Evolutionary conservation across 495 filamentous ascomycete genomes (phyloP).

Genomic region (Aspergillus cavernicola): DNA sequence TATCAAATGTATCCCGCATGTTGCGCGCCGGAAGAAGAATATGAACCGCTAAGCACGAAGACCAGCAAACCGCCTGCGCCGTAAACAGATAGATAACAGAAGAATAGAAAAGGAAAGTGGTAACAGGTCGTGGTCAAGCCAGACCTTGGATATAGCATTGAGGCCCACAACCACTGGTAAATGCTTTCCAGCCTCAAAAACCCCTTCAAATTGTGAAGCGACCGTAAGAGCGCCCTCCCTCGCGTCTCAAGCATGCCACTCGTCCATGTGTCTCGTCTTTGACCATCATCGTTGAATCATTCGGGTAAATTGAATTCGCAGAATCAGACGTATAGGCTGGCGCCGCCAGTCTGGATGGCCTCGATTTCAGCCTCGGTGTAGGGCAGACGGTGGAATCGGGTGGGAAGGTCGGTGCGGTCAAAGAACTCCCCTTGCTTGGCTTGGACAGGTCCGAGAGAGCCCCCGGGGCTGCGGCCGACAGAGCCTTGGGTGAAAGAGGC

Average conservation of each 20-base stretch:
- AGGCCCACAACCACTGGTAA: conserved; percentile 1
- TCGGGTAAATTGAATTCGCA: background rate
- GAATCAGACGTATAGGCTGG: conserved; percentile 56
- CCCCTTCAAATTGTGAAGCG: background rate
- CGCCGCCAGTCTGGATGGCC: conserved; percentile 88
- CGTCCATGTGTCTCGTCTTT: conserved; percentile 13
- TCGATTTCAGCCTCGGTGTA: conserved; percentile 85
- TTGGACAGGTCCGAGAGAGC: conserved; percentile 64
- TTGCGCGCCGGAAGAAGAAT: conserved; percentile 25
- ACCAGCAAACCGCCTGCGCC: conserved; percentile 42
- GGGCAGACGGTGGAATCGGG: conserved; percentile 69
- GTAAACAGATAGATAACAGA: conserved; percentile 20
- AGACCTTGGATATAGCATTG: background rate
- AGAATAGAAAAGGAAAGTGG: conserved; percentile 17
- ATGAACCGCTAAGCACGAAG: conserved; percentile 32
- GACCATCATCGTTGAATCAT: conserved; percentile 21
- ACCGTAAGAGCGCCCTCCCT: background rate
- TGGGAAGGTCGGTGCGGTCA: conserved; percentile 83
- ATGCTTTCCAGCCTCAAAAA: background rate
- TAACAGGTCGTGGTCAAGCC: conserved; percentile 5
- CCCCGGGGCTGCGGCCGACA: conserved; percentile 63
- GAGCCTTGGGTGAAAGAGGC: conserved; percentile 41
- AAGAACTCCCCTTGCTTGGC: conserved; percentile 75
- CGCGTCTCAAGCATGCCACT: conserved; percentile 7
- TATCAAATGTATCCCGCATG: conserved; percentile 22